Conservation (phyloP, 164 flowering plant species). For the Hamamelis virginiana region DNA sequence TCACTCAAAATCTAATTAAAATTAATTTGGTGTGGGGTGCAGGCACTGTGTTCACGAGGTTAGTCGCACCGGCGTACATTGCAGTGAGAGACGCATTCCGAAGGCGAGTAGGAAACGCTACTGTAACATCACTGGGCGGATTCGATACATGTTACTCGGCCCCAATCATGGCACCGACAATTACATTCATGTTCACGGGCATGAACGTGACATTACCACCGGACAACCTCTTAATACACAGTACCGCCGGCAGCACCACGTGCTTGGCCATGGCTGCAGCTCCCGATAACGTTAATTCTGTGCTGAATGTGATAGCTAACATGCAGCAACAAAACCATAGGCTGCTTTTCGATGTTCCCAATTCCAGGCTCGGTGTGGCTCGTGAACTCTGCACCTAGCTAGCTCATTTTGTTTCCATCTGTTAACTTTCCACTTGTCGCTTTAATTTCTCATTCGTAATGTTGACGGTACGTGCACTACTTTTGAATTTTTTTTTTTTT, state of each 20-base stretch:
- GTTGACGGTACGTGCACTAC: too few species aligned
- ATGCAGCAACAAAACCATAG: slow-evolving; percentile 96
- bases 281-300: slow-evolving; percentile 73
- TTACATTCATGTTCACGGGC: slow-evolving; percentile 62
- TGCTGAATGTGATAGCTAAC: slow-evolving; percentile 85
- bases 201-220: slow-evolving; percentile 69
- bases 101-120: slow-evolving; percentile 33
- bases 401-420: too few species aligned
- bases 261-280: slow-evolving; percentile 88
- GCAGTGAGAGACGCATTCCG: slow-evolving; percentile 68
- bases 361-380: slow-evolving; percentile 75
- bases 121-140: slow-evolving; percentile 63
- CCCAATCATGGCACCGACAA: slow-evolving; percentile 52
- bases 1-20: too few species aligned
- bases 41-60: slow-evolving; percentile 55
- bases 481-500: too few species aligned
- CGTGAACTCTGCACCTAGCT: slow-evolving; percentile 69
- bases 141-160: slow-evolving; percentile 79
- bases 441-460: too few species aligned
- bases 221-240: slow-evolving; percentile 70
- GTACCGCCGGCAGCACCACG: slow-evolving; percentile 50
- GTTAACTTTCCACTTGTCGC: too few species aligned
- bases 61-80: slow-evolving; percentile 57
- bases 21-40: too few species aligned
- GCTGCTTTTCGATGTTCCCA: slow-evolving; percentile 69